These are phyloP conservation scores for Aspergillus arachidicola DNA, from an alignment of 2,329 filamentous ascomycete genomes.

Conservation along the genomic window DNA sequence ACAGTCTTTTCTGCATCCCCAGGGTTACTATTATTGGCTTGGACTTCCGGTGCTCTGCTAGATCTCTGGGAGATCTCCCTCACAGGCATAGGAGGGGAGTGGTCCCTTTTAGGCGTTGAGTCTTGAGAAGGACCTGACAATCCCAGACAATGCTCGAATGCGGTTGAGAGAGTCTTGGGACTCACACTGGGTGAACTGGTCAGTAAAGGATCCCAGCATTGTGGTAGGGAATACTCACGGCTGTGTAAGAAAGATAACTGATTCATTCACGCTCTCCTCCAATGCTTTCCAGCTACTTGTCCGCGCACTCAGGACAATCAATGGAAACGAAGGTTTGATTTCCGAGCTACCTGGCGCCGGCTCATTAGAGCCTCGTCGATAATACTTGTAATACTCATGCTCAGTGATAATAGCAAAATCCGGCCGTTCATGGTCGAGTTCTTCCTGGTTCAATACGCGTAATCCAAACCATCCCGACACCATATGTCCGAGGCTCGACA, in stretches of 20 bases:
- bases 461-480: slow-evolving; percentile 23
- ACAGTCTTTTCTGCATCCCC: neutral
- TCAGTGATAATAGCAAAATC: slow-evolving; percentile 26
- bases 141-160: slow-evolving; percentile 19
- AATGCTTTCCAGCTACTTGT: slow-evolving; percentile 15
- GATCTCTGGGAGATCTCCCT: neutral
- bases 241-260: slow-evolving; percentile 24
- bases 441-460: slow-evolving; percentile 15
- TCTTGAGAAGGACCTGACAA: neutral
- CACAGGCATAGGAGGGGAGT: neutral
- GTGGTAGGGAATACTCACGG: slow-evolving; percentile 18
- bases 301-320: slow-evolving; percentile 23
- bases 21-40: neutral
- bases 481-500: slow-evolving; percentile 19
- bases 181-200: slow-evolving; percentile 16
- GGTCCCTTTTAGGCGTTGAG: neutral
- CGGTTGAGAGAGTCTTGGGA: slow-evolving; percentile 22
- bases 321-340: slow-evolving; percentile 9
- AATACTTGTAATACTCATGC: slow-evolving; percentile 20
- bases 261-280: slow-evolving; percentile 18
- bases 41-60: neutral
- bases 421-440: slow-evolving; percentile 9
- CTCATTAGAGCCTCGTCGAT: neutral
- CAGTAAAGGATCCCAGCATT: neutral
- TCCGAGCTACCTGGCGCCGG: neutral